phyloP scores from a whole-genome alignment of 345 rosid genomes.

The Gossypium australe region DNA sequence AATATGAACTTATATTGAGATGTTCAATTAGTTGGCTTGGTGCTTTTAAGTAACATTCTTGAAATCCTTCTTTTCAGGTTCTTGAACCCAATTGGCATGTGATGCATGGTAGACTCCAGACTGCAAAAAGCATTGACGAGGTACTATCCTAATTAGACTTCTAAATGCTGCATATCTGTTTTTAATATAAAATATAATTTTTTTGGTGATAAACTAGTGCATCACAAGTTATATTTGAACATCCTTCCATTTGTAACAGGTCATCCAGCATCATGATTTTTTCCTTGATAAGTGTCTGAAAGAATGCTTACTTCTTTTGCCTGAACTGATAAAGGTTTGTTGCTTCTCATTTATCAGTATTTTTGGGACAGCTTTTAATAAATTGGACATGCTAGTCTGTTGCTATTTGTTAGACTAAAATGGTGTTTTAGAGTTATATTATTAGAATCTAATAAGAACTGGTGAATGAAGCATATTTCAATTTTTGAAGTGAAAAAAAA shows the following conservation, averaged over 20 bases:
- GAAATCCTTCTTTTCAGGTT: constrained; percentile 46
- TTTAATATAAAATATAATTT: neutral
- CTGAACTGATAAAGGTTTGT: constrained; percentile 81
- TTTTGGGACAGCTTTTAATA: neutral
- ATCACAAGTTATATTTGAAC: constrained; percentile 2
- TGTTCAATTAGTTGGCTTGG: neutral
- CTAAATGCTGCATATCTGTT: neutral
- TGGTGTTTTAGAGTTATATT: neutral
- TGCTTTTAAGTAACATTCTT: constrained; percentile 3
- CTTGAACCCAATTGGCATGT: constrained; percentile 97
- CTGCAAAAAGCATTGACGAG: constrained; percentile 87
- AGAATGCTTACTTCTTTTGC: constrained; percentile 96
- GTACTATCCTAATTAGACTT: constrained; percentile 25
- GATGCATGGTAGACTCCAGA: constrained; percentile 71
- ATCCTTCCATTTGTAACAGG: constrained; percentile 39
- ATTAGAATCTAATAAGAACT: neutral
- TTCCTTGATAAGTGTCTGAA: constrained; percentile 89
- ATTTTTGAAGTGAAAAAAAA: neutral
- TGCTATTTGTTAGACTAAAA: neutral
- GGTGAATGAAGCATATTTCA: neutral
- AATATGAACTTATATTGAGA: neutral
- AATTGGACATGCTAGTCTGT: neutral
- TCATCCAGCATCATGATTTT: constrained; percentile 79
- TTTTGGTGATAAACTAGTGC: neutral
- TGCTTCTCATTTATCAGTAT: constrained; percentile 6